Percentiles rank a stretch among this genome's conserved stretches.
Evolutionary conservation across 805 yeast species (phyloP).

Genomic region (Candida ovalis): DNA sequence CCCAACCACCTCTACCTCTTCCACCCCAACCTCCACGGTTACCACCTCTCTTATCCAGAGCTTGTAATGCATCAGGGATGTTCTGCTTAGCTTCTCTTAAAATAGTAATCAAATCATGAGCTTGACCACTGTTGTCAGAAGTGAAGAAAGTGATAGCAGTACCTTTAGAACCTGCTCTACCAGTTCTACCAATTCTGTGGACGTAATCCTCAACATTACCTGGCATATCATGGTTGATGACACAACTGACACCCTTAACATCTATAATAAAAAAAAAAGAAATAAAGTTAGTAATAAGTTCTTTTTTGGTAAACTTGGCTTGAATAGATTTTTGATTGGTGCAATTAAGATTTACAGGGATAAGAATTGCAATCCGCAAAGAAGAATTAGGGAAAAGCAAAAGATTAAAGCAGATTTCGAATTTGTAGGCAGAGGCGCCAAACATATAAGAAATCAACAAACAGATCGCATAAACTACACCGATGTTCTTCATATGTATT

Average conservation of each 20-base stretch:
- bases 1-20: slow-evolving; percentile 60
- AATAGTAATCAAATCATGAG: slow-evolving; percentile 84
- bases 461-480: no score
- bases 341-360: no score
- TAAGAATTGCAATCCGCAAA: no score
- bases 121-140: slow-evolving; percentile 79
- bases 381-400: no score
- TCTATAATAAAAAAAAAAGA: slow-evolving; percentile 43
- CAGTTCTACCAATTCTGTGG: slow-evolving; percentile 98
- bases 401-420: no score
- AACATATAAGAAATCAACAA: no score
- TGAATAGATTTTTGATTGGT: no score
- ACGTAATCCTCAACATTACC: slow-evolving; percentile 98
- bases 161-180: slow-evolving; percentile 97
- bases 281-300: slow-evolving; percentile 9
- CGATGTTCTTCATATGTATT: neutral
- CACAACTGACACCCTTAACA: slow-evolving; percentile 94
- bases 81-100: slow-evolving; percentile 94
- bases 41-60: slow-evolving; percentile 71
- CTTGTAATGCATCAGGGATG: slow-evolving; percentile 74
- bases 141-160: slow-evolving; percentile 95
- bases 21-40: slow-evolving; percentile 53
- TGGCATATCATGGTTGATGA: slow-evolving; percentile 96
- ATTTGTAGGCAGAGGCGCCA: no score
- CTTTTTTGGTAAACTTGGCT: no score